Percentiles rank a stretch among this genome's conserved stretches.
phyloP scores from a whole-genome alignment of 139 green algal species.

The Pedinophyceae sp. region DNA sequence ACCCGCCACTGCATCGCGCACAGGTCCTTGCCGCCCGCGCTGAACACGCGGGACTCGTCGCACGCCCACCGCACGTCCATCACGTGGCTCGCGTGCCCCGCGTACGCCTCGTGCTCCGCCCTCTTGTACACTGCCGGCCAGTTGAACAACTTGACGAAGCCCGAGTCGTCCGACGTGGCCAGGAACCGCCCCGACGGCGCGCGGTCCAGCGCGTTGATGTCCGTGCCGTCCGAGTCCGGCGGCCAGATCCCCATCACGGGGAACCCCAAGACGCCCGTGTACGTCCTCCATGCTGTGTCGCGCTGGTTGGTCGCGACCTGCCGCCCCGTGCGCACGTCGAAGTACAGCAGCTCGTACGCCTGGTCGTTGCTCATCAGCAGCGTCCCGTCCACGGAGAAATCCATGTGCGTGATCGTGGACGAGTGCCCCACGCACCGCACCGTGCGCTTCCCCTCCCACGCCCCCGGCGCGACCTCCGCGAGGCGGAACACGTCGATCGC shows the following conservation, averaged over 20 bases:
- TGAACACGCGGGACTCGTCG: constrained; percentile 12
- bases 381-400: constrained; percentile 34
- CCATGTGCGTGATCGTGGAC: constrained; percentile 31
- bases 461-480: no score
- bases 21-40: constrained; percentile 36
- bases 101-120: constrained; percentile 37
- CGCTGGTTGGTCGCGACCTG: constrained; percentile 31
- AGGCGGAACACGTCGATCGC: constrained; percentile 45
- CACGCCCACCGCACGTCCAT: constrained; percentile 38
- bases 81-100: constrained; percentile 47
- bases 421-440: constrained; percentile 24
- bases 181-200: constrained; percentile 11
- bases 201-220: constrained; percentile 36
- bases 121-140: constrained; percentile 45
- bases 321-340: constrained; percentile 33
- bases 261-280: constrained; percentile 42
- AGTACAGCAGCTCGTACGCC: constrained; percentile 44
- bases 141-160: constrained; percentile 50
- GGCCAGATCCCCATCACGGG: constrained; percentile 43
- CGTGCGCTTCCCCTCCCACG: no score
- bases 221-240: constrained; percentile 25
- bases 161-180: constrained; percentile 29
- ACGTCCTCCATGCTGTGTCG: constrained; percentile 34
- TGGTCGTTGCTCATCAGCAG: constrained; percentile 28
- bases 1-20: constrained; percentile 39